These are phyloP conservation scores for Prorocentrum cordatum DNA, from an alignment of 169 alveolate genomes.

Conservation along the genomic window DNA sequence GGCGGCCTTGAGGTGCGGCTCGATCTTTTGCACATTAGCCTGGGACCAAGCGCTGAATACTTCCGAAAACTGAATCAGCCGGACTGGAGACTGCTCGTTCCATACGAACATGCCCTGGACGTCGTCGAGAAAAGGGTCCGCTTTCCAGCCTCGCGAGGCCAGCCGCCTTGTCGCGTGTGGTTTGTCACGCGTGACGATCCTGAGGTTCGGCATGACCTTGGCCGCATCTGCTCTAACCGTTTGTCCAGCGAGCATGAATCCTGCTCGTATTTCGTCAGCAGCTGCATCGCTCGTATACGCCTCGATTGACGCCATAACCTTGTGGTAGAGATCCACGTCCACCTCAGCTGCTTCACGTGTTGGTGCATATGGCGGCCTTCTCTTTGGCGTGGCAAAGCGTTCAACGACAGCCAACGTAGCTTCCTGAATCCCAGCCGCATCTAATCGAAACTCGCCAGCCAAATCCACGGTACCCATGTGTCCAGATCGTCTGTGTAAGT, in stretches of 20 bases:
- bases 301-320: not conserved
- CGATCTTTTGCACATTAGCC: not conserved
- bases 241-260: constrained; percentile 1
- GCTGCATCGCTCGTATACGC: not conserved
- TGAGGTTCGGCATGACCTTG: not conserved
- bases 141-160: not conserved
- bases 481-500: not conserved
- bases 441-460: not conserved
- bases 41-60: not conserved
- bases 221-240: not conserved
- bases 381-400: not conserved
- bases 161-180: not conserved
- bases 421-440: not conserved
- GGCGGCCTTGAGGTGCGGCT: not conserved
- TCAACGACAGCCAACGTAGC: not conserved
- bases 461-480: not conserved
- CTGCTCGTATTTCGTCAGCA: not conserved
- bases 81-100: not conserved
- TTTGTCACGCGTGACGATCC: not conserved
- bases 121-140: not conserved
- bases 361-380: not conserved
- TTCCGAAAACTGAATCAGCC: not conserved
- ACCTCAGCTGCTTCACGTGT: not conserved
- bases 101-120: not conserved
- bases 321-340: not conserved